phyloP scores from a whole-genome alignment of 2,329 filamentous ascomycete genomes.

The Aspergillus awamori region DNA sequence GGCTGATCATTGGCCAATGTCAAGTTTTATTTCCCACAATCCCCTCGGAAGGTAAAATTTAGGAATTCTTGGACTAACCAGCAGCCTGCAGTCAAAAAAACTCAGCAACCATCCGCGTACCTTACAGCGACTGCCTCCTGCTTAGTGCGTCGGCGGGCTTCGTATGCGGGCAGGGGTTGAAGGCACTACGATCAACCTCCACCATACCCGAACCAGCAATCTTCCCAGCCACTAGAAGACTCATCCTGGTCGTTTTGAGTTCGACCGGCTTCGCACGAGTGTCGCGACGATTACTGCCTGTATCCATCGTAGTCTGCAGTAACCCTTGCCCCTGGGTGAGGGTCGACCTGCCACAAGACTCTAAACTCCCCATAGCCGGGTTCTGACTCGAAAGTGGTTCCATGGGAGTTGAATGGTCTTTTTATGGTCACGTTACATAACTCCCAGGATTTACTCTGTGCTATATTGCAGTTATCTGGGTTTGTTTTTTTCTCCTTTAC shows the following conservation, averaged over 20 bases:
- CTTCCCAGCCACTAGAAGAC: conserved; percentile 10
- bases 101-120: background rate
- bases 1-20: background rate
- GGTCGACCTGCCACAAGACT: conserved; percentile 1
- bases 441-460: no score
- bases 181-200: conserved; percentile 5
- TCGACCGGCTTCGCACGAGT: conserved; percentile 5
- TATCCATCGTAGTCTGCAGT: no score
- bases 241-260: conserved; percentile 9
- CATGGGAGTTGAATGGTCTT: background rate
- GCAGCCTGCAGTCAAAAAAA: background rate
- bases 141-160: background rate
- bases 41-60: background rate
- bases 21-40: background rate
- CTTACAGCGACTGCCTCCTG: background rate
- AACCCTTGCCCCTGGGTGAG: background rate
- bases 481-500: background rate
- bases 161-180: conserved; percentile 2
- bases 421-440: background rate
- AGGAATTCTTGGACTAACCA: background rate
- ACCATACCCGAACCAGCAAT: conserved; percentile 17
- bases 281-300: background rate
- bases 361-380: background rate
- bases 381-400: background rate
- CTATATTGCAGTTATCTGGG: background rate